Evolutionary conservation across 169 alveolate genomes (phyloP), one percentile per base, ranked within the genome.

Genomic region (Cryptosporidium viatorum): DNA sequence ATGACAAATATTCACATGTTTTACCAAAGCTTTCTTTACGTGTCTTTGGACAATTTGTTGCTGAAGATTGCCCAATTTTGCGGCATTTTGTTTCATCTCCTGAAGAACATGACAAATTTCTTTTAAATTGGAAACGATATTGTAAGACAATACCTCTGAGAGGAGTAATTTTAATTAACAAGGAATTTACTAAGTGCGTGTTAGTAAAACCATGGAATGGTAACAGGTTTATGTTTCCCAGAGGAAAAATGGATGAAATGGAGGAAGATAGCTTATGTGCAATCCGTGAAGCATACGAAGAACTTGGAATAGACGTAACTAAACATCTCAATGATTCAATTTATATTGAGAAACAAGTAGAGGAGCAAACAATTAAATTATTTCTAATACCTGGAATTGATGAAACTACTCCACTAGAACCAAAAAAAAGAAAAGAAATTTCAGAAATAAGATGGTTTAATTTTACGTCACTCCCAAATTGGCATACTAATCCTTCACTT

Each of bases 191-290:
- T 50, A 94, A 95, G 84, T 93, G 95, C 75, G 93, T 96, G 48
- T 65, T 93, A 41, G 97, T 94, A 33, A 95, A 95, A 91, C 94
- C 96, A 39, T 96, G 95, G 97, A 92, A 93, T 39, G 95, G 98
- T 50, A 91, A 91, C 59, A 85, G 91, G 67, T 96, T 97, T 97
- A 91, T 95, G 84, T 97, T 97, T 86, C 99, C 99, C 8, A 95
- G 97, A 60, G 99, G 99, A 35, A 97, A 97, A 85, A 94, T 94
- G 52, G 98, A 97, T 86, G 99, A 97, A 85, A 92, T 84, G 69
- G 99, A 97, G 93, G 93, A 85, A 35, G 98, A 96, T 84, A 93
- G 93, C 37, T 94, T 89, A n/a, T 97, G 99, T 55, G 99, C 99
- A 10, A 93, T 94, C 33, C 93, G 99, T 51, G 99, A 97, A 91